phyloP scores from a whole-genome alignment of 495 filamentous ascomycete species.

The Tetracladium setigerum region DNA sequence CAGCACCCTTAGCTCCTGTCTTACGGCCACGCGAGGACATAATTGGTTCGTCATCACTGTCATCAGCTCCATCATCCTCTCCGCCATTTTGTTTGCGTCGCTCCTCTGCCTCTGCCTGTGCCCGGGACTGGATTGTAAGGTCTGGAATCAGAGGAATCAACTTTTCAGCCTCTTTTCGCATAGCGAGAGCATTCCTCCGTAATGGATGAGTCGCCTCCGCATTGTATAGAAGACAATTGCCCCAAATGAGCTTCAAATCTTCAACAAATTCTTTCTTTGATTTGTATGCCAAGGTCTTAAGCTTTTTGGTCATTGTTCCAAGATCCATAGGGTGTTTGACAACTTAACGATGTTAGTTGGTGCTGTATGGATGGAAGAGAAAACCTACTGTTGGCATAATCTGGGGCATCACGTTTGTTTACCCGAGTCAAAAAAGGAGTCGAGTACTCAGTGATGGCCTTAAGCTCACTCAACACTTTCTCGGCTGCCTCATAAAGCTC shows the following conservation, averaged over 20 bases:
- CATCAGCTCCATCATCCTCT: conserved; percentile 76
- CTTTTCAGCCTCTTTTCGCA: conserved; percentile 95
- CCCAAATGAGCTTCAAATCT: conserved; percentile 91
- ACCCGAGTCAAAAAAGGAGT: conserved; percentile 86
- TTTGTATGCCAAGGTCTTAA: conserved; percentile 79
- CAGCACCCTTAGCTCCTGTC: conserved; percentile 66
- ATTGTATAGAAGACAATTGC: conserved; percentile 94
- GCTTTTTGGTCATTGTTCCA: conserved; percentile 95
- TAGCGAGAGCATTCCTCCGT: conserved; percentile 87
- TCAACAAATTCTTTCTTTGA: conserved; percentile 93
- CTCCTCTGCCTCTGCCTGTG: conserved; percentile 95
- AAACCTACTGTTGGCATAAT: conserved; percentile 78
- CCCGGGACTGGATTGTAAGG: conserved; percentile 78
- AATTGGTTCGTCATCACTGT: conserved; percentile 97
- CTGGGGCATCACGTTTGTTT: conserved; percentile 92
- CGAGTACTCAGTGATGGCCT: conserved; percentile 94
- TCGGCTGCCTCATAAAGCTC: conserved; percentile 96
- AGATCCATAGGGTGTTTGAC: conserved; percentile 99
- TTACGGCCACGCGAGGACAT: conserved; percentile 94
- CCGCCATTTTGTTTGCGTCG: conserved; percentile 67
- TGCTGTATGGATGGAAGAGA: background rate
- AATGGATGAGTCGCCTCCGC: conserved; percentile 79
- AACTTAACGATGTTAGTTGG: conserved; percentile 40
- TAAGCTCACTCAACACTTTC: conserved; percentile 91
- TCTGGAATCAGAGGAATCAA: conserved; percentile 92